Evolutionary conservation across 1,284 basidiomycete genomes (phyloP).

Genomic region (Rhizoctonia solani): DNA sequence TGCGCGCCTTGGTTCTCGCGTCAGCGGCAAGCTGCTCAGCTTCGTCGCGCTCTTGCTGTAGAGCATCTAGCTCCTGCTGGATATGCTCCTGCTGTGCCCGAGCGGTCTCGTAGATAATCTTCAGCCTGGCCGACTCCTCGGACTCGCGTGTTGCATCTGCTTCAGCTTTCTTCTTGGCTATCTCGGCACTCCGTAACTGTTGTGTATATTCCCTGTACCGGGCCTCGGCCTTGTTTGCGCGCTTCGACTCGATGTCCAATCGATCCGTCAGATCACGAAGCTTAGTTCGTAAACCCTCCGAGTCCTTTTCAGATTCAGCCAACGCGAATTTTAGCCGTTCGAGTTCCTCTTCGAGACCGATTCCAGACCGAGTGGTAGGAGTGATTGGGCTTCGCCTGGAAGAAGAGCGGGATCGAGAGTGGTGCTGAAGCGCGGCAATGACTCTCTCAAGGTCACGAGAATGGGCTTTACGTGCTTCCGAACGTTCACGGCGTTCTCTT

Average conservation of each 20-base stretch:
- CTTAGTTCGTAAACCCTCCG: slow-evolving; percentile 22
- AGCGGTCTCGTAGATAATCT: slow-evolving; percentile 32
- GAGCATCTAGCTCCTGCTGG: slow-evolving; percentile 26
- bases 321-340: slow-evolving; percentile 7
- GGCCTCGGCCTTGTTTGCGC: slow-evolving; percentile 4
- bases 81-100: slow-evolving; percentile 17
- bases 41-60: slow-evolving; percentile 21
- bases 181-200: slow-evolving; percentile 14
- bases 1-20: slow-evolving; percentile 11
- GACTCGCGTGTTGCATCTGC: slow-evolving; percentile 24
- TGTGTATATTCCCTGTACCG: slow-evolving; percentile 28
- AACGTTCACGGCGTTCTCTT: slow-evolving; percentile 14
- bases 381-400: slow-evolving; percentile 13
- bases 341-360: background rate
- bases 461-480: slow-evolving; percentile 4
- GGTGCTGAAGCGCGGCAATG: slow-evolving; percentile 3
- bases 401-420: background rate
- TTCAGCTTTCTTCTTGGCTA: slow-evolving; percentile 24
- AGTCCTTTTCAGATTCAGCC: slow-evolving; percentile 19
- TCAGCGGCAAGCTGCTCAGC: slow-evolving; percentile 17
- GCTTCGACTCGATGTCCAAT: slow-evolving; percentile 26
- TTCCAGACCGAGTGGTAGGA: background rate
- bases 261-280: slow-evolving; percentile 15
- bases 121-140: slow-evolving; percentile 25
- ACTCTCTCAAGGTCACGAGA: slow-evolving; percentile 20